phyloP scores from a whole-genome alignment of 2,329 filamentous ascomycete species.

The Bipolaris sorokiniana region DNA sequence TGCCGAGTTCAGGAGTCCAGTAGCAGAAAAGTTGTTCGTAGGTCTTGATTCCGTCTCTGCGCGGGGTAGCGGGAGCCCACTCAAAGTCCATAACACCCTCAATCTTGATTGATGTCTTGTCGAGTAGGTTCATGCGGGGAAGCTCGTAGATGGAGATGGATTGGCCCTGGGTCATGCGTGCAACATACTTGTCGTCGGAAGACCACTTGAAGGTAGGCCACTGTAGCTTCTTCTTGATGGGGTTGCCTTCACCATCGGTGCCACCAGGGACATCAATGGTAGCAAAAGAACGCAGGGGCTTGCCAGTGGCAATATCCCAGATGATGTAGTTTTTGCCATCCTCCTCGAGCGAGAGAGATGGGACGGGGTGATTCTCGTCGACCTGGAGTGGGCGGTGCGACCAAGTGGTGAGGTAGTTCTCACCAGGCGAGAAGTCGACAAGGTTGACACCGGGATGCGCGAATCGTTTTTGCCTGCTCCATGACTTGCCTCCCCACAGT shows the following conservation, averaged over 20 bases:
- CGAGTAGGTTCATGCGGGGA: slow-evolving; percentile 85
- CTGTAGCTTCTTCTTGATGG: slow-evolving; percentile 87
- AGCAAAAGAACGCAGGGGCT: slow-evolving; percentile 90
- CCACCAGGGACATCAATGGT: slow-evolving; percentile 80
- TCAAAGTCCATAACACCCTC: slow-evolving; percentile 98
- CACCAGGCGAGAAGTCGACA: slow-evolving; percentile 90
- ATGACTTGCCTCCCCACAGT: slow-evolving; percentile 90
- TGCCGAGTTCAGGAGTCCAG: slow-evolving; percentile 98
- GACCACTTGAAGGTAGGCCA: slow-evolving; percentile 99
- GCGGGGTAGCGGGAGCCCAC: slow-evolving; percentile 85
- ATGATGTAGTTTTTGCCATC: slow-evolving; percentile 99
- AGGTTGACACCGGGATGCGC: slow-evolving; percentile 95
- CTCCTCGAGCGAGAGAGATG: slow-evolving; percentile 78
- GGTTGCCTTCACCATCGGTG: slow-evolving; percentile 66
- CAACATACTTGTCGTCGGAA: slow-evolving; percentile 94
- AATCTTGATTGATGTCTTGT: slow-evolving; percentile 93
- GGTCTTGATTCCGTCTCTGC: slow-evolving; percentile 82
- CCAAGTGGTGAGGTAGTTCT: slow-evolving; percentile 96
- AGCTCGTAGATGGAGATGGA: slow-evolving; percentile 92
- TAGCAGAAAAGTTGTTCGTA: slow-evolving; percentile 98
- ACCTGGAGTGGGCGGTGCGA: slow-evolving; percentile 92
- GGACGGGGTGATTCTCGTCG: slow-evolving; percentile 83
- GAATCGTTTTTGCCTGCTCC: slow-evolving; percentile 90
- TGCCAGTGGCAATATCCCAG: slow-evolving; percentile 91
- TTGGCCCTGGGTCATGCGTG: slow-evolving; percentile 83